phyloP scores from a whole-genome alignment of 202 grass and related monocot species.

The Carex sylvatica region DNA sequence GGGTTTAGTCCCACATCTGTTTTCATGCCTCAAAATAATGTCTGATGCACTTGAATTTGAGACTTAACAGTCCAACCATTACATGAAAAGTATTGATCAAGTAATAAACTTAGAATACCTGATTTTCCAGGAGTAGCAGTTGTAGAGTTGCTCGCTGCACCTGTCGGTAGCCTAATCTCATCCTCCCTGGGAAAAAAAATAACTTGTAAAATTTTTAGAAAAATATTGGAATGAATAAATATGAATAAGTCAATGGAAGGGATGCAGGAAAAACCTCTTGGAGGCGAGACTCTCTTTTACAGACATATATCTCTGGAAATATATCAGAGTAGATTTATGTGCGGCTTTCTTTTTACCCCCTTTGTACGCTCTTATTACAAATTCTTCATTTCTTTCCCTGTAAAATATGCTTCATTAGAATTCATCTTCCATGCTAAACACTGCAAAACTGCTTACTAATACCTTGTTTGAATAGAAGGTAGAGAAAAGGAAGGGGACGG shows the following conservation, averaged over 20 bases:
- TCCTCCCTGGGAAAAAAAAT: slow-evolving; percentile 10
- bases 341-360: slow-evolving; percentile 78
- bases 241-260: slow-evolving; percentile 1
- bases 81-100: background rate
- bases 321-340: slow-evolving; percentile 78
- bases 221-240: background rate
- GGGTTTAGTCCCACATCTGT: background rate
- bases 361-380: slow-evolving; percentile 92
- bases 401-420: slow-evolving; percentile 34
- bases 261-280: slow-evolving; percentile 50
- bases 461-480: too few species aligned
- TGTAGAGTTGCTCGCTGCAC: slow-evolving; percentile 18
- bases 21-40: background rate
- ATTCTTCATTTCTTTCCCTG: slow-evolving; percentile 97
- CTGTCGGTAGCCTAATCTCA: slow-evolving; percentile 7
- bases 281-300: slow-evolving; percentile 68
- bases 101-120: background rate
- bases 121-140: slow-evolving; percentile 25
- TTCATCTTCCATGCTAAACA: slow-evolving; percentile 18
- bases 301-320: slow-evolving; percentile 76
- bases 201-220: background rate
- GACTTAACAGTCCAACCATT: background rate
- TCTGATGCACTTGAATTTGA: background rate
- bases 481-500: too few species aligned
- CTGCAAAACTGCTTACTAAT: background rate